A percentile compares a stretch with the other conserved stretches of the same genome.
Evolutionary conservation across 352 stramenopile genomes (phyloP).

Genomic region (Phytophthora niederhauseri): DNA sequence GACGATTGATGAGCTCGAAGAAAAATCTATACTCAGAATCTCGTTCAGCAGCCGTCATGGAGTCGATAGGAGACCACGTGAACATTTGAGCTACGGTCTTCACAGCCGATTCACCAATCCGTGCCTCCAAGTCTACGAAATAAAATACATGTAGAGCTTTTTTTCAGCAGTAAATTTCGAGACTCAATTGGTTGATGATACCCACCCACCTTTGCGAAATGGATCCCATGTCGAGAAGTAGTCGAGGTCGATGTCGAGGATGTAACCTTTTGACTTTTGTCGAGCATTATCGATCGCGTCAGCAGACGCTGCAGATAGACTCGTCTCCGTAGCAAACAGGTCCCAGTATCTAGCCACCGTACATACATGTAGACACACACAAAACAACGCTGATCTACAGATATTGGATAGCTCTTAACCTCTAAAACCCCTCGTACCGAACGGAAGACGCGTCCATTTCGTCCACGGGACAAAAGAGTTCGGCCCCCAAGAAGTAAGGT

Average conservation of each 20-base stretch:
- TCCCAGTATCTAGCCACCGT: conserved; percentile 39
- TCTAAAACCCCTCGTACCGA: conserved; percentile 27
- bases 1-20: conserved; percentile 33
- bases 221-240: conserved; percentile 91
- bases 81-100: conserved; percentile 47
- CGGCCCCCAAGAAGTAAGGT: conserved; percentile 78
- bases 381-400: background rate
- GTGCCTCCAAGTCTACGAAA: conserved; percentile 48
- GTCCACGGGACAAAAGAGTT: conserved; percentile 48
- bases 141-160: too few species aligned
- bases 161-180: too few species aligned
- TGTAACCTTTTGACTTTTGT: conserved; percentile 42
- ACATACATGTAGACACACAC: background rate
- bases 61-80: conserved; percentile 28
- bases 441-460: conserved; percentile 40
- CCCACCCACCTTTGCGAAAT: conserved; percentile 61
- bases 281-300: conserved; percentile 28
- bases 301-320: conserved; percentile 12
- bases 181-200: too few species aligned
- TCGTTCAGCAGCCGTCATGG: conserved; percentile 31
- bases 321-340: conserved; percentile 42
- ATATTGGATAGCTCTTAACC: background rate
- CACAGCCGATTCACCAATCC: conserved; percentile 28
- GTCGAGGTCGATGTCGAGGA: conserved; percentile 91
- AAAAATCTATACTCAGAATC: conserved; percentile 40